Evolutionary conservation across 306 rosid genomes (phyloP), one percentile per base, ranked within the genome.

Genomic region (Trifolium dubium): DNA sequence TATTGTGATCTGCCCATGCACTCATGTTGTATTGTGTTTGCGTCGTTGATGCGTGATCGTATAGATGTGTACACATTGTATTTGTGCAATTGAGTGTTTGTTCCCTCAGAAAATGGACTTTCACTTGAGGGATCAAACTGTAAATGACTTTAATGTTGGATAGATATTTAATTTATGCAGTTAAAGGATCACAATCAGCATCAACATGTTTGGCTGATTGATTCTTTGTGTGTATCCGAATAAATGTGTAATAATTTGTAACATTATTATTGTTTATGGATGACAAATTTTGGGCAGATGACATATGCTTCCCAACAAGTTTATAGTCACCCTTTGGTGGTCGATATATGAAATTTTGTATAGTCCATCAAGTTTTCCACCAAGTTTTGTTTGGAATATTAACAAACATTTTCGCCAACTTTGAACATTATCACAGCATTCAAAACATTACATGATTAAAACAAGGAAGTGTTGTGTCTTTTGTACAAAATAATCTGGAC

Each of bases 211-310:
- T 75, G 85, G 75, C 49, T 58, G 86, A n/a, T 79, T 62, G 74
- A 64, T 72, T 69, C 79, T 67, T 14, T 54, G 54, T 61, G 15
- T 69, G 67, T 67, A 78, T 79, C 76, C 41, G 77, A 83, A 84
- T 79, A 83, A 77, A 46, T 19, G 4, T 80, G 80, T 77, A 80
- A 73, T 64, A 46, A 69, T 71, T 51, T 86, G 90, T 82, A 67
- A 80, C 76, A 64, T 76, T 73, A 47, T 77, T 72, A 53, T 83
- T 74, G 34, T 83, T 74, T 40, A 69, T 67, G 77, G 37, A 67
- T 67, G 59, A 14, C 55, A 30, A 59, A 41, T 80, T 77, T 80
- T 78, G 77, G 60, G 72, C 41, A 2, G 54, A 35, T n/a, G 1
- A 41, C 53, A 1, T 44, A 31, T 55, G 76, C 12, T 47, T 69